These are phyloP conservation scores for Mortierella alpina DNA, from an alignment of 192 early-diverging fungal species.

Conservation along the genomic window DNA sequence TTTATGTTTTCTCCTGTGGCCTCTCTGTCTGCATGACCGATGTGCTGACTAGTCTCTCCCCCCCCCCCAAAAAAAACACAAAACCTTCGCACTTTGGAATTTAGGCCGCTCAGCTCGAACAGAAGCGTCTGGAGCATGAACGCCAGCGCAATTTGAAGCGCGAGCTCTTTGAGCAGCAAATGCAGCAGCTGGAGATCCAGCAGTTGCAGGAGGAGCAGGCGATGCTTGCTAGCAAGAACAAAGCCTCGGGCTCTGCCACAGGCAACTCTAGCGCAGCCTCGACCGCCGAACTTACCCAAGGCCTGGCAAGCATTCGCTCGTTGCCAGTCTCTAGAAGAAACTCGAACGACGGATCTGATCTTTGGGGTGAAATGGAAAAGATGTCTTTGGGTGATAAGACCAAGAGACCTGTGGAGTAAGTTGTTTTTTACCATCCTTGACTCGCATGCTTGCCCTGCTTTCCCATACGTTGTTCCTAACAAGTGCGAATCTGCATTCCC, in stretches of 20 bases:
- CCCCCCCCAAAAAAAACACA: background rate
- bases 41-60: background rate
- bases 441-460: background rate
- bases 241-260: conserved; percentile 7
- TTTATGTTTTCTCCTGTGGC: conserved; percentile 61
- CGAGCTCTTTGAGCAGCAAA: conserved; percentile 60
- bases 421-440: conserved; percentile 27
- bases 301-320: conserved; percentile 57
- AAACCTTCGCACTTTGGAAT: background rate
- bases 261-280: conserved; percentile 6
- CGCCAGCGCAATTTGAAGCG: conserved; percentile 56
- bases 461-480: background rate
- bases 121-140: conserved; percentile 59
- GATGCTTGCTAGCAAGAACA: conserved; percentile 51
- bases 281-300: conserved; percentile 13
- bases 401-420: conserved; percentile 49
- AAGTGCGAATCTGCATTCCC: background rate
- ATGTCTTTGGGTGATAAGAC: conserved; percentile 47
- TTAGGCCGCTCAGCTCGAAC: conserved; percentile 54
- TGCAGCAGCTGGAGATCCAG: conserved; percentile 61
- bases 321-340: conserved; percentile 78
- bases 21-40: background rate
- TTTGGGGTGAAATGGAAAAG: conserved; percentile 53
- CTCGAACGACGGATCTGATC: conserved; percentile 66
- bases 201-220: conserved; percentile 61